Conservation (phyloP, 176 grass and related monocot genomes). For the Cenchrus americanus region DNA sequence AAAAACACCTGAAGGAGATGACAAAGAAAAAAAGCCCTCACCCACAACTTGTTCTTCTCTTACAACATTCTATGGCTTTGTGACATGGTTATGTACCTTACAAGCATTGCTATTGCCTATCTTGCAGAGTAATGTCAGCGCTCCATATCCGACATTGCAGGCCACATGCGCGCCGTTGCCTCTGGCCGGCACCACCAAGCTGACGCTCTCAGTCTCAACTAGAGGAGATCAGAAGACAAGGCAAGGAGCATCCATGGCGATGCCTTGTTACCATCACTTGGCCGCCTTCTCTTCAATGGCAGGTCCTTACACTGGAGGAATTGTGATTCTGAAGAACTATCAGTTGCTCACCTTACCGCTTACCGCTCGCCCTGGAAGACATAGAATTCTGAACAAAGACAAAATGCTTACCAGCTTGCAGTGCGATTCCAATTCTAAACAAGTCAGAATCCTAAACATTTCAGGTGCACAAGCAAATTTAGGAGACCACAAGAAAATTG, state of each 20-base stretch:
- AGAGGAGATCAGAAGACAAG: too few species aligned
- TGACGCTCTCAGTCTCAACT: too few species aligned
- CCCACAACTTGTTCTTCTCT: neutral
- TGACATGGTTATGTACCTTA: constrained; percentile 8
- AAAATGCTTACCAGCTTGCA: neutral
- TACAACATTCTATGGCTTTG: constrained; percentile 4
- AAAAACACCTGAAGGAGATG: neutral
- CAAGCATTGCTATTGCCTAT: constrained; percentile 31
- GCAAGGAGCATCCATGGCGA: too few species aligned
- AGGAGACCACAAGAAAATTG: neutral
- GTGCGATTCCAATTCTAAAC: neutral
- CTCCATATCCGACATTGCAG: neutral
- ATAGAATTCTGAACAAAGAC: too few species aligned
- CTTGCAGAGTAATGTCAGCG: constrained; percentile 79
- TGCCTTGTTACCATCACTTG: too few species aligned
- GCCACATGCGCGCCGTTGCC: too few species aligned
- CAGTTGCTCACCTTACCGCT: too few species aligned
- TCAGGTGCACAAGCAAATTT: neutral
- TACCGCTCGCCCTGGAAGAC: too few species aligned
- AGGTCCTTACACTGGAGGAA: too few species aligned
- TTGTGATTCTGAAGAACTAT: too few species aligned
- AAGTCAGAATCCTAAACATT: neutral
- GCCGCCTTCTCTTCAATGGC: too few species aligned
- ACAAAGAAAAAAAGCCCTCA: neutral
- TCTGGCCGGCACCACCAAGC: too few species aligned